phyloP scores from a whole-genome alignment of 2,329 filamentous ascomycete genomes.

The Didymella keratinophila region DNA sequence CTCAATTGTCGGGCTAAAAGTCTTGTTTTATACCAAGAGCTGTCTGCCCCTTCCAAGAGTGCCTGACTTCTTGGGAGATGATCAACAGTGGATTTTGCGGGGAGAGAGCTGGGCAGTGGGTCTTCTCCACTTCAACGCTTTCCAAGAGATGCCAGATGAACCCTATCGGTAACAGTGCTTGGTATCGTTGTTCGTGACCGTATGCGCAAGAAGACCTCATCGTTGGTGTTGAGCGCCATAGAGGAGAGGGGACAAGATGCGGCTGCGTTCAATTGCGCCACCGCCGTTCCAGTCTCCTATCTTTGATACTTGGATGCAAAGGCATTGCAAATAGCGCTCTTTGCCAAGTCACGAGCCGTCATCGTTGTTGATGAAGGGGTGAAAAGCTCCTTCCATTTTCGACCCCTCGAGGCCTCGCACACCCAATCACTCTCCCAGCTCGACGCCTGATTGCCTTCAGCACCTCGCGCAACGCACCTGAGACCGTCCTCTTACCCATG shows the following conservation, averaged over 20 bases:
- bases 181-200: conserved; percentile 1
- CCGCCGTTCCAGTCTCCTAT: not conserved
- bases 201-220: not conserved
- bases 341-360: conserved; percentile 9
- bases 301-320: not conserved
- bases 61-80: conserved; percentile 25
- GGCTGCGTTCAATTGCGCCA: not conserved
- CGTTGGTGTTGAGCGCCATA: not conserved
- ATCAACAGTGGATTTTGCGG: conserved; percentile 20
- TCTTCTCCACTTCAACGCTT: conserved; percentile 22
- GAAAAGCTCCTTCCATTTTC: not conserved
- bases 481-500: conserved; percentile 13
- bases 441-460: conserved; percentile 6
- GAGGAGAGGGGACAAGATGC: not conserved
- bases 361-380: not conserved
- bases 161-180: conserved; percentile 18
- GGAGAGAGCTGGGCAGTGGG: conserved; percentile 27
- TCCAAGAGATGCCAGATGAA: conserved; percentile 20
- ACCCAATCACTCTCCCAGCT: conserved; percentile 2
- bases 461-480: conserved; percentile 12
- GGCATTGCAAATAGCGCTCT: conserved; percentile 1
- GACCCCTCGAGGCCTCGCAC: not conserved
- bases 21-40: conserved; percentile 16
- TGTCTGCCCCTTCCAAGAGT: conserved; percentile 23
- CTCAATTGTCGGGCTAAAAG: conserved; percentile 15